Evolutionary conservation across 257 asterid species (phyloP), one percentile per base, ranked within the genome.

Genomic region (Jasminum sambac): DNA sequence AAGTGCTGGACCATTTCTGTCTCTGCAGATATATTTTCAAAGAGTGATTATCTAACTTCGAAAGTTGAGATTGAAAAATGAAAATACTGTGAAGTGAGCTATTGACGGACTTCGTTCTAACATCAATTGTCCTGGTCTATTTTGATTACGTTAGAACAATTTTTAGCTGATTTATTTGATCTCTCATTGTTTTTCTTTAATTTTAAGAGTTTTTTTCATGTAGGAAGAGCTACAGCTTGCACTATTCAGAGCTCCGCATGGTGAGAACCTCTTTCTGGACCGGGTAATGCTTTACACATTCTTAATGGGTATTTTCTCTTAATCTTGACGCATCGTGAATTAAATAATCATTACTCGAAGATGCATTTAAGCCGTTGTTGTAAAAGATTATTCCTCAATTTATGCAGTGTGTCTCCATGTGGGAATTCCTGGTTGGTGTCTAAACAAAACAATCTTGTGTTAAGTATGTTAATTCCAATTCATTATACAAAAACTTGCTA

Each of bases 141-240:
- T 30, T 23, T 57, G 17, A 58, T 39, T 2, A 48, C n/a, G 38
- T 21, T 14, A 26, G 66, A 48, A 17, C 34, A 52, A 52, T 23
- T 9, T 14, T 39, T 25, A 34, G 63, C 13, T 61, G 48, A 71
- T 42, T 43, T 63, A 42, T 40, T 40, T 17, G 17, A 34, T 16
- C 26, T 21, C 40, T 61, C 63, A 21, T 34, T 5, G 50, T 57
- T 64, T 55, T 1, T 41, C 38, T 66, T 68, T 24, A n/a, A 63
- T 37, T n/a, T 39, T 24, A 26, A 21, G 57, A 62, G 24, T 84
- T 68, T 66, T 26, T 77, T 60, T 71, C 41, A 26, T 78, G 73
- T 52, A 93, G 98, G 98, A 90, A 83, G 97, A 93, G 85, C 90
- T 93, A 80, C 92, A 84, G 81, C 85, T 90, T 76, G 97, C 98